phyloP scores from a whole-genome alignment of 768 basidiomycete genomes.

The Termitomyces sp. region DNA sequence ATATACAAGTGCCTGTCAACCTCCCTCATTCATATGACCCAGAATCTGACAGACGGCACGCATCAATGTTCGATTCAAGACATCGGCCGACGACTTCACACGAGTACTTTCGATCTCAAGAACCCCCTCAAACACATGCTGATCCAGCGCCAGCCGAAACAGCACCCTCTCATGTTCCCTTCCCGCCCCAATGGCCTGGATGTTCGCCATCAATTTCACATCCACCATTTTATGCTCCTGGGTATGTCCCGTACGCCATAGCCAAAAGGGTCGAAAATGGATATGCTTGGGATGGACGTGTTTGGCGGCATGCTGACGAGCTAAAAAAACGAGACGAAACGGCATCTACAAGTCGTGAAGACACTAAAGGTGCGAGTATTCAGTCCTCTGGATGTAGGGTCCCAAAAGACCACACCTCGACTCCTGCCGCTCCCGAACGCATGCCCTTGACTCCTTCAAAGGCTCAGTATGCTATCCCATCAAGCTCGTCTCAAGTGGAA shows the following conservation, averaged over 20 bases:
- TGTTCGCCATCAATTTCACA: no score
- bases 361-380: no score
- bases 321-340: not conserved
- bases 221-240: not conserved
- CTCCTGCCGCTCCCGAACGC: not conserved
- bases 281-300: not conserved
- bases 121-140: not conserved
- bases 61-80: not conserved
- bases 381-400: no score
- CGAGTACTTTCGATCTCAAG: not conserved
- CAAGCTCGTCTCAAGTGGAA: not conserved
- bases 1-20: not conserved
- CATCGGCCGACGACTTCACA: not conserved
- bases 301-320: not conserved
- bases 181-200: not conserved
- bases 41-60: not conserved
- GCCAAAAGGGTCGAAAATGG: not conserved
- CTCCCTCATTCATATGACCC: not conserved
- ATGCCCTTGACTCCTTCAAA: not conserved
- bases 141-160: not conserved
- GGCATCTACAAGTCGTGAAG: not conserved
- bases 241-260: not conserved
- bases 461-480: not conserved
- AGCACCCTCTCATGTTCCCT: not conserved
- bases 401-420: not conserved